These are phyloP conservation scores for Rubia yunnanensis DNA, from an alignment of 257 asterid genomes.

Conservation along the genomic window DNA sequence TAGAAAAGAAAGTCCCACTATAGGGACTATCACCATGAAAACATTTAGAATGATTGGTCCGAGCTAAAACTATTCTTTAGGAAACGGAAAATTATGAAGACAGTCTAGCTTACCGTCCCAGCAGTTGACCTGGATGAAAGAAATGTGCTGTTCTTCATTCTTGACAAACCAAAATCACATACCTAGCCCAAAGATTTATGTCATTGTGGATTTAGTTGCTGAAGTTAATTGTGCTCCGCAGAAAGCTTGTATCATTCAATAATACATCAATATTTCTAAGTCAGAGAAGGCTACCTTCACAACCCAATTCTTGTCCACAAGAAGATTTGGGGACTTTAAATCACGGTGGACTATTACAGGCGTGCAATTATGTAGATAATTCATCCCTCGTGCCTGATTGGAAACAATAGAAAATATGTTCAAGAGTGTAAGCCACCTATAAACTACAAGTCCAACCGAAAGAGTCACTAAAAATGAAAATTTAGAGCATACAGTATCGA, in stretches of 20 bases:
- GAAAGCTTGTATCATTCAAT: constrained; percentile 5
- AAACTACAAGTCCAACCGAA: constrained; percentile 7
- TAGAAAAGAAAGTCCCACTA: background rate
- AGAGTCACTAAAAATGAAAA: constrained; percentile 5
- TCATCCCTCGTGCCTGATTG: constrained; percentile 92
- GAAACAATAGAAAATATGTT: constrained; percentile 7
- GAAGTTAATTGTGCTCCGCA: background rate
- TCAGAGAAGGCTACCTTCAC: constrained; percentile 58
- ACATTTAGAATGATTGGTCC: background rate
- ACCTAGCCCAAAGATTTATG: constrained; percentile 43
- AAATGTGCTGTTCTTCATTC: constrained; percentile 90
- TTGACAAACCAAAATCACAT: constrained; percentile 87
- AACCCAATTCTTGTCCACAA: constrained; percentile 94
- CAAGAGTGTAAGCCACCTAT: constrained; percentile 4
- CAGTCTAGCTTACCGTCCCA: constrained; percentile 69
- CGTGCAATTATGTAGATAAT: constrained; percentile 84
- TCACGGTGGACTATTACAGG: constrained; percentile 95
- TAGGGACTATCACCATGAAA: background rate
- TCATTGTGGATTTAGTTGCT: background rate
- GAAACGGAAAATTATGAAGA: background rate
- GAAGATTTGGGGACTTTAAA: constrained; percentile 95
- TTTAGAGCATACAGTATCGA: constrained; percentile 73
- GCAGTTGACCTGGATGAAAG: constrained; percentile 96
- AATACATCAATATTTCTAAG: constrained; percentile 10
- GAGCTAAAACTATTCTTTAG: background rate